Evolutionary conservation across 116 monocot species (phyloP), one percentile per base, ranked within the genome.

Genomic region (Zostera marina): DNA sequence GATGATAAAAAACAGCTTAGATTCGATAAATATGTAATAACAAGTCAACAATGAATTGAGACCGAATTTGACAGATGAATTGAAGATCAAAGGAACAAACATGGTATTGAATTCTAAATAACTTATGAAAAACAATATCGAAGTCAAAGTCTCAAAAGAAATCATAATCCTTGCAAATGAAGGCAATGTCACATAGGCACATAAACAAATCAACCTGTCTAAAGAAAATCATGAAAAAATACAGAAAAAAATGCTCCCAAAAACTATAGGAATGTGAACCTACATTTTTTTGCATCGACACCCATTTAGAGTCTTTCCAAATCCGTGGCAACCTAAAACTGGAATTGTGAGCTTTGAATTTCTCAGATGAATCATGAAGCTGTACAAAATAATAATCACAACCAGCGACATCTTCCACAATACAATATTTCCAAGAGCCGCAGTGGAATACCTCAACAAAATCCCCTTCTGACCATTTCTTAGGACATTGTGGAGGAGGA

Each of bases 231-330:
- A 54, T 11, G 54, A 54, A 54, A 20, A 26, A 4, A 7, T 3
- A 9, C 0, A 11, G 17, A 25, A 23, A 7, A 25, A 9, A 22
- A 54, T 11, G 54, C 3, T 11, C 54, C 7, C 19, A 9, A 26
- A 54, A 54, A 25, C 24, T 24, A 12, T 20, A 43, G 21, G 42
- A 22, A 58, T 2, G 42, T 11, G 8, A 7, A 51, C 5, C 2
- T 20, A 22, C 43, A 70, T 66, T 76, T 76, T 80, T 73, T 54
- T 20, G 61, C 21, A 70, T 55, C 22, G 44, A 26, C 17, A 72
- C 26, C 80, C 80, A 80, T 73, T 46, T 63, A 59, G 53, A 41
- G 54, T 70, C 66, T 48, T 66, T 47, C 80, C 80, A 80, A 20
- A 16, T 41, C 26, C 62, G 72, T 15, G 60, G 53, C 24, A 66